phyloP scores from a whole-genome alignment of 169 alveolate species.

The Plasmodium berghei region DNA sequence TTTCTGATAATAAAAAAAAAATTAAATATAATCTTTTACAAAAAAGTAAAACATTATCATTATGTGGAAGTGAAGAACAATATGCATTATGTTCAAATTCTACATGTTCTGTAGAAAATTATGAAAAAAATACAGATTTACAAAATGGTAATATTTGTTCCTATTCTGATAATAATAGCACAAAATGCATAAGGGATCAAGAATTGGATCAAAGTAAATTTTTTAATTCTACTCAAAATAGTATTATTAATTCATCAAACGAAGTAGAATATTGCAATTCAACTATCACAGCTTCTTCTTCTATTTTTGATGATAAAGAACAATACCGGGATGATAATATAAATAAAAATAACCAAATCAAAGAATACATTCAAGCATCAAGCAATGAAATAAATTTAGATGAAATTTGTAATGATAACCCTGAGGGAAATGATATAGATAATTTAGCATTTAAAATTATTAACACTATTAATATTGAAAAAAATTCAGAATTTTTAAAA shows the following conservation, averaged over 20 bases:
- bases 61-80: conserved; percentile 76
- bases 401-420: conserved; percentile 81
- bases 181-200: not conserved
- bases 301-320: not conserved
- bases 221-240: not conserved
- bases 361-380: conserved; percentile 36
- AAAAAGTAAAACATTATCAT: conserved; percentile 61
- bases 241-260: not conserved
- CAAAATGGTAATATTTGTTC: conserved; percentile 1
- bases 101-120: conserved; percentile 7
- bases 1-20: conserved; percentile 62
- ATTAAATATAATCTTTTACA: conserved; percentile 69
- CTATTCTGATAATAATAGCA: not conserved
- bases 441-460: conserved; percentile 80
- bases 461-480: conserved; percentile 78
- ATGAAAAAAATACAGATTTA: not conserved
- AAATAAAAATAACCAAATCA: not conserved
- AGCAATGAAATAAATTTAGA: conserved; percentile 75
- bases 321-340: not conserved
- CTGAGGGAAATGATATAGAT: conserved; percentile 80
- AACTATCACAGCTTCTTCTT: not conserved
- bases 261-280: not conserved
- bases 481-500: conserved; percentile 19
- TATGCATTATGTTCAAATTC: conserved; percentile 17
- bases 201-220: not conserved